These are phyloP conservation scores for Leccinum cinnamomeum DNA, from an alignment of 1,284 basidiomycete genomes.

Conservation along the genomic window DNA sequence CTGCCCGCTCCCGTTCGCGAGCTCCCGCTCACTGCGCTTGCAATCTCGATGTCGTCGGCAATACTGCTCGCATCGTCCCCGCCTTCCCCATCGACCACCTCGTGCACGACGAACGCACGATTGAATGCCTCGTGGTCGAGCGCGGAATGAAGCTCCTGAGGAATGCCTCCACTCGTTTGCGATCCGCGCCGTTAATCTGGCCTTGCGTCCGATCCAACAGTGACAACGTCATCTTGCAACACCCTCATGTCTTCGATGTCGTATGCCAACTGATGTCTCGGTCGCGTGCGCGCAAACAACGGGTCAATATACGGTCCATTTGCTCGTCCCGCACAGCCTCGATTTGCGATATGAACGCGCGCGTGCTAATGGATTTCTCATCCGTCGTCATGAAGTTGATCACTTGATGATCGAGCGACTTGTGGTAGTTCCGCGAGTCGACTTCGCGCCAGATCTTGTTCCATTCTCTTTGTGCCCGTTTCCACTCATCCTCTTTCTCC, in stretches of 20 bases:
- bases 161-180: constrained; percentile 83
- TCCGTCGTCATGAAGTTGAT: constrained; percentile 90
- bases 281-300: constrained; percentile 67
- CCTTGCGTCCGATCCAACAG: constrained; percentile 87
- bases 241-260: constrained; percentile 76
- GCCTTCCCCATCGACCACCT: constrained; percentile 48
- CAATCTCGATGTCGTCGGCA: constrained; percentile 51
- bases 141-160: constrained; percentile 74
- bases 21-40: constrained; percentile 37
- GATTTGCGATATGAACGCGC: constrained; percentile 87
- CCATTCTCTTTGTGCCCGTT: constrained; percentile 98
- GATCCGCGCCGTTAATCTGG: constrained; percentile 70
- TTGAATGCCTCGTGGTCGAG: constrained; percentile 73
- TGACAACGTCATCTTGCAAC: constrained; percentile 85
- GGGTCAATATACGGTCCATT: constrained; percentile 75
- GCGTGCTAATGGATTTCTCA: constrained; percentile 86
- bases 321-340: constrained; percentile 89
- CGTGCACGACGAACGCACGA: constrained; percentile 57
- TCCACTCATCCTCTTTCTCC: constrained; percentile 99
- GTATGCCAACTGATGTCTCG: constrained; percentile 81
- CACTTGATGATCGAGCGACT: constrained; percentile 92
- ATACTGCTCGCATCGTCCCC: constrained; percentile 50
- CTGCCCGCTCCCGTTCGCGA: constrained; percentile 40
- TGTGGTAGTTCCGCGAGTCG: constrained; percentile 90
- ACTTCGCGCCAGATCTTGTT: constrained; percentile 99